These are phyloP conservation scores for Russula brevipes DNA, from an alignment of 768 basidiomycete genomes.

Conservation along the genomic window DNA sequence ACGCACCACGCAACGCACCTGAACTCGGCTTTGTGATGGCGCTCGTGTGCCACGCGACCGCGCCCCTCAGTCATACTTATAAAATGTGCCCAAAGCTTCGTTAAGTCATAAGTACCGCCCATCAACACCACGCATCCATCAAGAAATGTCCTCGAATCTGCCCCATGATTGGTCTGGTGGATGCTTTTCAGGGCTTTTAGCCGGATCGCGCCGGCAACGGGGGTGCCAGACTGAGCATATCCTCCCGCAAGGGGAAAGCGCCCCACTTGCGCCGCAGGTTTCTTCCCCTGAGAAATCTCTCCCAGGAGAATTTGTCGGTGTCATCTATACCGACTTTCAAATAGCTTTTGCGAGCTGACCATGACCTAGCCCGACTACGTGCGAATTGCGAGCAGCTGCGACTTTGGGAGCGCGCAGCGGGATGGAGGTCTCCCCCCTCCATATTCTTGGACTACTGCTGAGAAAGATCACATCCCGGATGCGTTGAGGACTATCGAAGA, in stretches of 20 bases:
- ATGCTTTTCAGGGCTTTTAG: slow-evolving; percentile 22
- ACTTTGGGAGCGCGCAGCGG: slow-evolving; percentile 14
- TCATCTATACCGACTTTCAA: background rate
- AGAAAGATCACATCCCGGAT: slow-evolving; percentile 29
- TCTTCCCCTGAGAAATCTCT: slow-evolving; percentile 9
- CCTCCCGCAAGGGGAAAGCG: slow-evolving; percentile 1
- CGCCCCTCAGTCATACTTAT: slow-evolving; percentile 3
- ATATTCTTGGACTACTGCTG: slow-evolving; percentile 23
- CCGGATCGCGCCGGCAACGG: slow-evolving; percentile 21
- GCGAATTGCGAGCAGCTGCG: slow-evolving; percentile 22
- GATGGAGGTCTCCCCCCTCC: slow-evolving; percentile 23
- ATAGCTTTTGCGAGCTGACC: background rate
- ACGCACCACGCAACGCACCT: slow-evolving; percentile 3
- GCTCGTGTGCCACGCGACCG: slow-evolving; percentile 14
- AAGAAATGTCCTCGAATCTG: slow-evolving; percentile 9
- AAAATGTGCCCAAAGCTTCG: background rate
- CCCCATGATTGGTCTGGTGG: slow-evolving; percentile 18
- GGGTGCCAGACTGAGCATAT: background rate
- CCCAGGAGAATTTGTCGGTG: slow-evolving; percentile 12
- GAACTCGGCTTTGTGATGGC: slow-evolving; percentile 11
- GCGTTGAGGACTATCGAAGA: slow-evolving; percentile 51
- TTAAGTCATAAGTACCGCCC: background rate
- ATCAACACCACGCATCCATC: background rate
- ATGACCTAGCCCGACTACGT: slow-evolving; percentile 21
- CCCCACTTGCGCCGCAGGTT: slow-evolving; percentile 5